Evolutionary conservation across 305 asterid genomes (phyloP).

Genomic region (Coffea humblotiana): DNA sequence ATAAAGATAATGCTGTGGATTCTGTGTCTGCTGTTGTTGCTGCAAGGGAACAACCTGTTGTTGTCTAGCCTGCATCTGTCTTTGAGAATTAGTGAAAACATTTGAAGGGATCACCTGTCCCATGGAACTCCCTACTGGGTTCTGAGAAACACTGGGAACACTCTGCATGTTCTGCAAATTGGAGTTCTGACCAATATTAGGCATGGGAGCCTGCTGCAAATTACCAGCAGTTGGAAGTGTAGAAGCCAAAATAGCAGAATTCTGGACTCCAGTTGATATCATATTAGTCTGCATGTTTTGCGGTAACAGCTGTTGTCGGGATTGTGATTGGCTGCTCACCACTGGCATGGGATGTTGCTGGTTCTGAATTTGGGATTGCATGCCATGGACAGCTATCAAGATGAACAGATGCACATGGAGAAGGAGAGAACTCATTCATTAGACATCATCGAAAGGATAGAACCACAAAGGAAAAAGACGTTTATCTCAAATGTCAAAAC

Average conservation of each 20-base stretch:
- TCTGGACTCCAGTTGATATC: slow-evolving; percentile 61
- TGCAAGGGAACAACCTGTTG: slow-evolving; percentile 52
- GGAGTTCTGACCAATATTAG: slow-evolving; percentile 69
- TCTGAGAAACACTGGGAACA: slow-evolving; percentile 30
- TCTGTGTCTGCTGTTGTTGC: slow-evolving; percentile 28
- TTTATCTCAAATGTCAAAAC: neutral
- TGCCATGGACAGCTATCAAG: slow-evolving; percentile 55
- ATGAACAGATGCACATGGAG: slow-evolving; percentile 10
- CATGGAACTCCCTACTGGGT: slow-evolving; percentile 53
- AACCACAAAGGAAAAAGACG: neutral
- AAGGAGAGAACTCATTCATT: neutral
- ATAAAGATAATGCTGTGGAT: slow-evolving; percentile 65
- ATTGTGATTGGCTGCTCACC: slow-evolving; percentile 66
- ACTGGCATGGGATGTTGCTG: slow-evolving; percentile 58
- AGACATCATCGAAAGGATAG: neutral
- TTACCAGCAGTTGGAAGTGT: slow-evolving; percentile 57
- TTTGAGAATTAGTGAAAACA: slow-evolving; percentile 70
- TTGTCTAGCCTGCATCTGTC: slow-evolving; percentile 75
- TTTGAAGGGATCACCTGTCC: slow-evolving; percentile 78
- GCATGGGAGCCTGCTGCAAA: slow-evolving; percentile 58
- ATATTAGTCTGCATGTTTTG: slow-evolving; percentile 56
- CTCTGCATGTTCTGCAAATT: slow-evolving; percentile 64
- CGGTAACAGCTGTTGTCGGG: slow-evolving; percentile 38
- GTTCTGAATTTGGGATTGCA: slow-evolving; percentile 78
- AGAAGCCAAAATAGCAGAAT: slow-evolving; percentile 67